Percentiles rank a stretch among this genome's conserved stretches.
Conservation (phyloP, 2,329 filamentous ascomycete genomes). For the Colletotrichum filicis region DNA sequence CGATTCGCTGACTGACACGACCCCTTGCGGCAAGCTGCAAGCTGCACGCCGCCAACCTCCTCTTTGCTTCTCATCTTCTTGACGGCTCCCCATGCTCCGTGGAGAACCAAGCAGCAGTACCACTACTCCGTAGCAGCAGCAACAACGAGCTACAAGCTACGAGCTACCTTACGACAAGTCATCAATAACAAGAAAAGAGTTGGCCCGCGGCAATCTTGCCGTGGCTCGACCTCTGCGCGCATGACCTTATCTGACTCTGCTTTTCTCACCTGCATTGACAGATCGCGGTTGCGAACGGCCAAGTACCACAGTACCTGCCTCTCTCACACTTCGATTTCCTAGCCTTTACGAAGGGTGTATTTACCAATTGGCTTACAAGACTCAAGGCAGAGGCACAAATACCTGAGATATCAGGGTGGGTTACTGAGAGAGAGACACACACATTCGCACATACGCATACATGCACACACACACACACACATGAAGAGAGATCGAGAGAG, state of each 20-base stretch:
- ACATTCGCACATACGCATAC: not conserved
- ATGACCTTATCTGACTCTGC: not conserved
- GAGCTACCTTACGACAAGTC: conserved; percentile 1
- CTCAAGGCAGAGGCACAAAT: not conserved
- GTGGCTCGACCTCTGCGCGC: not conserved
- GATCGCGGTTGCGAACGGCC: conserved; percentile 14
- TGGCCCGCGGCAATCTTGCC: conserved; percentile 22
- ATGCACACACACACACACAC: too few species aligned
- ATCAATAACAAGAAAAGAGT: not conserved
- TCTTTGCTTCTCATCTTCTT: not conserved
- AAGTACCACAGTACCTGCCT: not conserved
- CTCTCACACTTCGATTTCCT: not conserved
- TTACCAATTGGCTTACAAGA: not conserved
- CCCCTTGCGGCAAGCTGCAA: not conserved
- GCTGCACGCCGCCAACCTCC: not conserved
- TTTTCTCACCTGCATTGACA: not conserved
- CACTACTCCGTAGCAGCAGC: not conserved
- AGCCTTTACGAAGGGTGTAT: not conserved
- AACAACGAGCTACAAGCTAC: not conserved
- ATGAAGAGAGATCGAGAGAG: too few species aligned
- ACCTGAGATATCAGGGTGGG: conserved; percentile 5
- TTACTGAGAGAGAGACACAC: not conserved
- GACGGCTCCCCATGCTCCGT: not conserved
- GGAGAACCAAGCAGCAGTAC: not conserved
- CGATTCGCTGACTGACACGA: conserved; percentile 13